Evolutionary conservation across 345 rosid species (phyloP).

Genomic region (Aethionema arabicum): DNA sequence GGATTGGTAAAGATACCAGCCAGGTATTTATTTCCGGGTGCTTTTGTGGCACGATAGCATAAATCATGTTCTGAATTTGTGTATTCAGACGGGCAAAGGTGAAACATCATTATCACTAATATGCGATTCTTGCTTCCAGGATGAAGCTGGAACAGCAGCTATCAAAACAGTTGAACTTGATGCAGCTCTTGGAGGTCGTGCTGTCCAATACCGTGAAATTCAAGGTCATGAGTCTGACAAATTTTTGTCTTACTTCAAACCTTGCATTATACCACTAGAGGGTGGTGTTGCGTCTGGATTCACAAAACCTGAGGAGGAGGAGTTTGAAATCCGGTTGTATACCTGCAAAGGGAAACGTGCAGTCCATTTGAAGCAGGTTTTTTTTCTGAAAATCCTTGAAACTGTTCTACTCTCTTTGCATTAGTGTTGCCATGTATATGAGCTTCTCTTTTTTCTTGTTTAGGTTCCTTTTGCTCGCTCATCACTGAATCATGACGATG

Average conservation of each 20-base stretch:
- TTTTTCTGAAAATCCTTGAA: constrained; percentile 19
- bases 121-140: constrained; percentile 46
- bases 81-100: constrained; percentile 12
- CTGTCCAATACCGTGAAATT: constrained; percentile 94
- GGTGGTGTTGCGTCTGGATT: constrained; percentile 99
- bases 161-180: constrained; percentile 96
- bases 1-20: constrained; percentile 97
- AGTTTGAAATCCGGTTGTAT: constrained; percentile 83
- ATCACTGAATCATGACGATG: constrained; percentile 95
- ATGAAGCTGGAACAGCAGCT: constrained; percentile 99
- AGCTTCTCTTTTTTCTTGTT: constrained; percentile 33
- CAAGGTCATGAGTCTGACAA: constrained; percentile 98
- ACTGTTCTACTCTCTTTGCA: constrained; percentile 13
- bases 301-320: constrained; percentile 76
- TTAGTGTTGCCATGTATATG: constrained; percentile 20
- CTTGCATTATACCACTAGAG: constrained; percentile 92
- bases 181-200: constrained; percentile 95
- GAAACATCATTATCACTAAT: constrained; percentile 22
- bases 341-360: constrained; percentile 87
- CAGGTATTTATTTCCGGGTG: constrained; percentile 54
- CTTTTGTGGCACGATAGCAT: constrained; percentile 14
- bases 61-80: constrained; percentile 9
- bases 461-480: constrained; percentile 97
- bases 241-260: constrained; percentile 95
- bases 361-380: constrained; percentile 95